Percentiles rank a stretch among this genome's conserved stretches.
Evolutionary conservation across 1,139 yeast genomes (phyloP).

Genomic region (Geotrichum restrictum): DNA sequence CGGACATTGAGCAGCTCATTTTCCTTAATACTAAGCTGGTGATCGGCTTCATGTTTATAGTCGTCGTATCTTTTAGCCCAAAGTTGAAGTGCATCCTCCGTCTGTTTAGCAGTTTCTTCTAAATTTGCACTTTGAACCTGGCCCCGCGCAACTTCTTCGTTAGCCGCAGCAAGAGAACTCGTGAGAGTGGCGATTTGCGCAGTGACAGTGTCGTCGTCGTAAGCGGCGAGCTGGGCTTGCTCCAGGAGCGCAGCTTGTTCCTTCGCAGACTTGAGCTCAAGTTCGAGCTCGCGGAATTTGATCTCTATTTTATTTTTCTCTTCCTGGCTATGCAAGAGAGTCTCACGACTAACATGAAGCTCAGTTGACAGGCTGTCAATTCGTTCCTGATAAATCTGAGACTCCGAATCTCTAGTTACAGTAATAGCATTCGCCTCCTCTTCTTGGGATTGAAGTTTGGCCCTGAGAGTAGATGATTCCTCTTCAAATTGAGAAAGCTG

Average conservation of each 20-base stretch:
- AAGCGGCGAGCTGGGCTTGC: constrained; percentile 30
- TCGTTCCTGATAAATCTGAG: constrained; percentile 58
- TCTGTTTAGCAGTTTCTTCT: constrained; percentile 47
- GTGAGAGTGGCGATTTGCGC: constrained; percentile 38
- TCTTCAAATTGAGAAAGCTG: constrained; percentile 54
- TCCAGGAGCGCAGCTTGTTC: constrained; percentile 42
- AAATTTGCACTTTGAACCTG: constrained; percentile 50
- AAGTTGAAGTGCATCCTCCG: constrained; percentile 48
- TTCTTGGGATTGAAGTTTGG: constrained; percentile 50
- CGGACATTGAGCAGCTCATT: constrained; percentile 41
- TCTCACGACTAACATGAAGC: constrained; percentile 42
- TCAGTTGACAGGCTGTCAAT: constrained; percentile 57
- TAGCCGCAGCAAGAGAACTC: constrained; percentile 43
- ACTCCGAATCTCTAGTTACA: constrained; percentile 31
- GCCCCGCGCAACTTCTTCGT: constrained; percentile 48
- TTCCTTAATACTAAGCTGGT: constrained; percentile 42
- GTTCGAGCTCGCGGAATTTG: constrained; percentile 36
- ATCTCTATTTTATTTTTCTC: constrained; percentile 37
- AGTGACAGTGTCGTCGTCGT: constrained; percentile 29
- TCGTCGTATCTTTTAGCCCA: constrained; percentile 45
- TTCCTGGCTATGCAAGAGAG: constrained; percentile 45
- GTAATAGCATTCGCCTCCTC: constrained; percentile 30
- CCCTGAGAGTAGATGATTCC: constrained; percentile 45
- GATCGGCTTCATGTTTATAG: constrained; percentile 42
- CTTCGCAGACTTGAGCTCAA: constrained; percentile 40